Conservation (phyloP, 805 yeast genomes). For the Sugiyamaella mastotermitis region DNA sequence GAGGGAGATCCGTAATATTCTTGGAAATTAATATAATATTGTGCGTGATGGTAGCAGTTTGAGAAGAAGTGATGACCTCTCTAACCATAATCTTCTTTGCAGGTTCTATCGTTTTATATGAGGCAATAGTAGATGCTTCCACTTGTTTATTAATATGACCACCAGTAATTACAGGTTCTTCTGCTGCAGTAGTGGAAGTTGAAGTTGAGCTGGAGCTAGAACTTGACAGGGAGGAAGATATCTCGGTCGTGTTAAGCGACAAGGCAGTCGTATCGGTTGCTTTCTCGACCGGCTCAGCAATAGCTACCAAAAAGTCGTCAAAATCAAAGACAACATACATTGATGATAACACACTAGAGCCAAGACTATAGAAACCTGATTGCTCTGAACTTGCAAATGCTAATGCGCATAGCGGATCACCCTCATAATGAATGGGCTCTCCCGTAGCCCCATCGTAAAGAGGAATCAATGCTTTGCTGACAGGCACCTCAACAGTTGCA, state of each 20-base stretch:
- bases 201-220: neutral
- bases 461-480: conserved; percentile 14
- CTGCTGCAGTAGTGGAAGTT: conserved; percentile 1
- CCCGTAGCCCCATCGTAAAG: conserved; percentile 13
- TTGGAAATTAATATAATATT: neutral
- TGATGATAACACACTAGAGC: conserved; percentile 15
- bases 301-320: conserved; percentile 16
- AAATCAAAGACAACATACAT: conserved; percentile 21
- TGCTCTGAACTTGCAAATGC: conserved; percentile 15
- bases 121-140: no score
- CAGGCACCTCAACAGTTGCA: conserved; percentile 18
- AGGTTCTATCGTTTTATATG: no score
- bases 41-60: conserved; percentile 1
- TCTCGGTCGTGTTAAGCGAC: neutral
- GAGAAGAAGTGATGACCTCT: neutral
- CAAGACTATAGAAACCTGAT: conserved; percentile 19
- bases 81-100: no score
- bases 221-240: neutral
- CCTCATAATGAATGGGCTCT: conserved; percentile 14
- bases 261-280: neutral
- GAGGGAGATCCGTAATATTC: conserved; percentile 7
- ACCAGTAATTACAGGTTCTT: no score
- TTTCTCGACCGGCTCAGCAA: conserved; percentile 16
- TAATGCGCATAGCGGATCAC: conserved; percentile 19
- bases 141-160: no score